phyloP scores from a whole-genome alignment of 2,329 filamentous ascomycete genomes.

The Ascosphaera apis region DNA sequence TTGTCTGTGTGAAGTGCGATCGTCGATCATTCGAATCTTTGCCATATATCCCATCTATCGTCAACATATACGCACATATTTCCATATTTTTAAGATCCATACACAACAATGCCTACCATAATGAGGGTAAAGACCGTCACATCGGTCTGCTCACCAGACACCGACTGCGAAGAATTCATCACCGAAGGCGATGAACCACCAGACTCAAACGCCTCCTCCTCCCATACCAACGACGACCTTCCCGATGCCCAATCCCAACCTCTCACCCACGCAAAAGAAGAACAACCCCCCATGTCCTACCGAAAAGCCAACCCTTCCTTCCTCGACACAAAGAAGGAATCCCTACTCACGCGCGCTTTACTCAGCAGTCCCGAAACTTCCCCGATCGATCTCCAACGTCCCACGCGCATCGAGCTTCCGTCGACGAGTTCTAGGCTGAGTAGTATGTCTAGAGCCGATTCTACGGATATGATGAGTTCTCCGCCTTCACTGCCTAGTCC shows the following conservation, averaged over 20 bases:
- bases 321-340: conserved; percentile 40
- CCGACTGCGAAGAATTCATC: conserved; percentile 37
- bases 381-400: conserved; percentile 11
- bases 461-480: conserved; percentile 11
- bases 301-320: conserved; percentile 24
- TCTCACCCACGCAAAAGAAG: conserved; percentile 3
- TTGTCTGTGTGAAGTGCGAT: too few relatives aligned
- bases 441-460: too few relatives aligned
- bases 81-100: too few relatives aligned
- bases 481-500: conserved; percentile 38
- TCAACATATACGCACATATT: too few relatives aligned
- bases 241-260: conserved; percentile 1
- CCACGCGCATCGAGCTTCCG: conserved; percentile 1
- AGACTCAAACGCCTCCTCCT: conserved; percentile 29
- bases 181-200: conserved; percentile 78
- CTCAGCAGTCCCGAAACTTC: conserved; percentile 37
- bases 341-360: conserved; percentile 69
- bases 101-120: too few relatives aligned
- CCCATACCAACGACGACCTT: too few relatives aligned
- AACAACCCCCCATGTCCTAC: conserved; percentile 16
- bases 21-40: too few relatives aligned
- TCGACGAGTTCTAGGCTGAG: conserved; percentile 2
- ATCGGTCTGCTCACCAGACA: too few relatives aligned
- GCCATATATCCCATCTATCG: too few relatives aligned
- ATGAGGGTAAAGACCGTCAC: too few relatives aligned